Evolutionary conservation across 1,284 basidiomycete species (phyloP), one percentile per base, ranked within the genome.

Genomic region (Ustilago crameri): DNA sequence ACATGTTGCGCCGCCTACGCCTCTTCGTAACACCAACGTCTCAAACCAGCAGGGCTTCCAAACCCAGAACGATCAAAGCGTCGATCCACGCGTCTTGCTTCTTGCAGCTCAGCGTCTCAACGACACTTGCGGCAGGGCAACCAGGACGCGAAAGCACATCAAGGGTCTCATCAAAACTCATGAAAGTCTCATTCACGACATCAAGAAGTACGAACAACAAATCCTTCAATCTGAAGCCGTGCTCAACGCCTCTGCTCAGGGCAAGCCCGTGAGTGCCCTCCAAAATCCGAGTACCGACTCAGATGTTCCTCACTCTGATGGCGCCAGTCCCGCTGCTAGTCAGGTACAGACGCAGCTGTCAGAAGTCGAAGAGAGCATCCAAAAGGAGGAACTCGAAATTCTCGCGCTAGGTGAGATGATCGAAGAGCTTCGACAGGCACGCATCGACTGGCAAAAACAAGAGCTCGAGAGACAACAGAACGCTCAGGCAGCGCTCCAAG

Each of bases 351-450:
- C 46, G 14, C 55, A 74, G 38, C 60, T 76, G 9, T 30, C 44
- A 7, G 37, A 48, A 9, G 37, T 81, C 17, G 53, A 68, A 47
- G 70, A 74, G 20, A 68, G 59, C 26, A 67, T 79, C 9, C 64
- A 78, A 40, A 73, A 74, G 23, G 81, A 82, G 49, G 67, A 78
- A 22, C 80, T 82, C 57, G 81, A 82, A 49, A 72, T 82, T 22
- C 57, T 82, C n/a, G 81, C 81, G 5, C 67, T 82, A 24, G 79
- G 81, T 27, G 76, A 75, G 43, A 75, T 81, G 74, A 70, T 75
- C 9, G 42, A 55, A 26, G 81, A 82, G 44, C 52, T 80, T 14
- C 61, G 67, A 18, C 57, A 71, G 27, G 61, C 61, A 8, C 56
- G 61, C 22, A 26, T 40, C 35, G 62, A 59, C 12, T 46, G 60